Conservation (phyloP, 371 early-diverging fungal genomes). For the Zancudomyces culisetae region DNA sequence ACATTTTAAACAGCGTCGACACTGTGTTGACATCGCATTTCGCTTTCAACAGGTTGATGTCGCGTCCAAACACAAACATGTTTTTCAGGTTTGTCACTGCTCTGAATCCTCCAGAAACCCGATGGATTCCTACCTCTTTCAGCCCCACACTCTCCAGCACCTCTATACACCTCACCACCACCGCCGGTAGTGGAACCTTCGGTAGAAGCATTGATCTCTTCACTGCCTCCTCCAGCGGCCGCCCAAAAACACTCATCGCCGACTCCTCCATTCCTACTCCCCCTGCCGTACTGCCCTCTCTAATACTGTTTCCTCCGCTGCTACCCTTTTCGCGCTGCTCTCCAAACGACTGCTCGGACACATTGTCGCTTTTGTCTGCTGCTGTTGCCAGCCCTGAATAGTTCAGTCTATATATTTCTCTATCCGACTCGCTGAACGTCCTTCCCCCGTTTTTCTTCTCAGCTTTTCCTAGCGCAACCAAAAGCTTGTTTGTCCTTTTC, state of each 20-base stretch:
- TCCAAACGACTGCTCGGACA: no score
- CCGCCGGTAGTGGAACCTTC: conserved; percentile 25
- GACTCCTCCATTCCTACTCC: not conserved
- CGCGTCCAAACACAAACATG: conserved; percentile 25
- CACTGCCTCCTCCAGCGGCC: not conserved
- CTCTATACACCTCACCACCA: conserved; percentile 42
- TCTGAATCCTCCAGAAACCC: conserved; percentile 52
- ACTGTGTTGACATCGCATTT: conserved; percentile 64
- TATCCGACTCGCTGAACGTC: no score
- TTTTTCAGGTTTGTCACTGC: conserved; percentile 39
- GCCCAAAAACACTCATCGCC: conserved; percentile 2
- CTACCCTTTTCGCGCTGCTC: no score
- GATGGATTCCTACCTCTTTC: conserved; percentile 68
- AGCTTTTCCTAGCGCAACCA: not conserved
- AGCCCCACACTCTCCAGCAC: conserved; percentile 60
- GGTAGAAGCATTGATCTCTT: not conserved
- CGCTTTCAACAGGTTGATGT: conserved; percentile 32
- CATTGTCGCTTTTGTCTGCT: no score
- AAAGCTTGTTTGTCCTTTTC: not conserved
- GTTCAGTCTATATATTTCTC: no score
- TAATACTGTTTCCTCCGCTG: not conserved
- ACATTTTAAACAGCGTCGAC: conserved; percentile 83
- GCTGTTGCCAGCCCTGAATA: no score
- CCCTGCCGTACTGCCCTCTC: not conserved
- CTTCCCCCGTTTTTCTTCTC: no score